These are phyloP conservation scores for Lactifluus piperatus DNA, from an alignment of 768 basidiomycete genomes.

Conservation along the genomic window DNA sequence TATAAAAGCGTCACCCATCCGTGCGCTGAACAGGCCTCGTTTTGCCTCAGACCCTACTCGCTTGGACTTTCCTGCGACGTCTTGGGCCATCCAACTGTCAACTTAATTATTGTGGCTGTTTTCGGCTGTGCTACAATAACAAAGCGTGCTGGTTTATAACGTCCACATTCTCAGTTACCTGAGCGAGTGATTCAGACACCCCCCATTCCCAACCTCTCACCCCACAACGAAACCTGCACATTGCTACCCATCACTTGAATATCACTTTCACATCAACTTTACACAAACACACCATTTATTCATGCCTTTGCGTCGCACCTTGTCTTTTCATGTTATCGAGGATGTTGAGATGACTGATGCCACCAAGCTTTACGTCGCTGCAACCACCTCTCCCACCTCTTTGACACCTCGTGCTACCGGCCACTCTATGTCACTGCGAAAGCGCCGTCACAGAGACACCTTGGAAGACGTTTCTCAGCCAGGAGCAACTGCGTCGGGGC, in stretches of 20 bases:
- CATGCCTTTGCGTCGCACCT: conserved; percentile 8
- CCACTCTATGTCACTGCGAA: background rate
- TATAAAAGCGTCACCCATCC: background rate
- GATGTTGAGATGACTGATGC: conserved; percentile 7
- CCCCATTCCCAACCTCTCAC: background rate
- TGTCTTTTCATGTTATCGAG: background rate
- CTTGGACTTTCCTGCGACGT: background rate
- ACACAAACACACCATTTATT: background rate
- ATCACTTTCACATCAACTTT: background rate
- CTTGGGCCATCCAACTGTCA: background rate
- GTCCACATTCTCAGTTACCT: background rate
- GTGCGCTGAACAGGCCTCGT: background rate
- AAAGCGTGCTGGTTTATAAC: conserved; percentile 5
- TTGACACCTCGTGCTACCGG: background rate
- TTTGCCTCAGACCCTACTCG: background rate
- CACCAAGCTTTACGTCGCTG: background rate
- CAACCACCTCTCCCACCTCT: background rate
- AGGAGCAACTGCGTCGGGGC: too few relatives aligned
- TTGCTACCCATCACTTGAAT: background rate
- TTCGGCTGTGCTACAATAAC: background rate
- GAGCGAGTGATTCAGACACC: background rate
- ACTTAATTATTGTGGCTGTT: background rate
- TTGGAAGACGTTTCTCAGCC: too few relatives aligned
- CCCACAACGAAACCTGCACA: background rate
- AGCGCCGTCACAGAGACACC: too few relatives aligned